Conservation (phyloP, 441 rosid genomes). For the Gossypium davidsonii region DNA sequence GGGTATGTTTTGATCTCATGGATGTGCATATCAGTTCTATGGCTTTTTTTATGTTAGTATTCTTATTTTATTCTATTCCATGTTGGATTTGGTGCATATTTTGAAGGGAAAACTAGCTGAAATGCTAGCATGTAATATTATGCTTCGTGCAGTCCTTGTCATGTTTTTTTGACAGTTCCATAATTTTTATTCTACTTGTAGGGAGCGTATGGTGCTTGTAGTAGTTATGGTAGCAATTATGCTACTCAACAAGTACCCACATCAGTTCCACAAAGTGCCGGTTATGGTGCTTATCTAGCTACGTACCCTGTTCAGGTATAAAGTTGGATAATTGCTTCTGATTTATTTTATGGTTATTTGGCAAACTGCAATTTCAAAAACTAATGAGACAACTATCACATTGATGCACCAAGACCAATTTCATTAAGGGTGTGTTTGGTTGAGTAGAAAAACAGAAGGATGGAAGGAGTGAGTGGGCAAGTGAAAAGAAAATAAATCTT, state of each 20-base stretch:
- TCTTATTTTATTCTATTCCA: background rate
- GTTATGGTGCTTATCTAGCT: constrained; percentile 75
- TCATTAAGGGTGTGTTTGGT: background rate
- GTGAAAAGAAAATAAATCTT: too few species aligned
- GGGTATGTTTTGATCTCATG: background rate
- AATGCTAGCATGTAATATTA: too few species aligned
- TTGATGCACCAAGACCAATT: background rate
- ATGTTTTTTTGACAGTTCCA: too few species aligned
- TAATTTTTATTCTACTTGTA: constrained; percentile 11
- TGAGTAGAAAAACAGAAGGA: too few species aligned
- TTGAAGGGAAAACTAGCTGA: too few species aligned
- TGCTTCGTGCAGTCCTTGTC: too few species aligned
- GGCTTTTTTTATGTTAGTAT: too few species aligned
- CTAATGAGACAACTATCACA: background rate
- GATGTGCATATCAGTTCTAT: too few species aligned
- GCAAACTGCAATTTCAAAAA: background rate
- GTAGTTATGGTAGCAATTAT: constrained; percentile 61
- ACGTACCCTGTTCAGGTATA: constrained; percentile 78
- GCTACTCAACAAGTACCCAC: constrained; percentile 57
- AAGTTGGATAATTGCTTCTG: background rate
- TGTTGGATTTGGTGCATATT: too few species aligned
- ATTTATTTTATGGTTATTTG: background rate
- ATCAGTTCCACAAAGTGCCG: constrained; percentile 54
- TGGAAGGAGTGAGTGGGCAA: too few species aligned
- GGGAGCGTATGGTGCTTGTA: constrained; percentile 75